Evolutionary conservation across 1,284 basidiomycete species (phyloP), one percentile per base, ranked within the genome.

Genomic region (Ceratobasidium sp.): DNA sequence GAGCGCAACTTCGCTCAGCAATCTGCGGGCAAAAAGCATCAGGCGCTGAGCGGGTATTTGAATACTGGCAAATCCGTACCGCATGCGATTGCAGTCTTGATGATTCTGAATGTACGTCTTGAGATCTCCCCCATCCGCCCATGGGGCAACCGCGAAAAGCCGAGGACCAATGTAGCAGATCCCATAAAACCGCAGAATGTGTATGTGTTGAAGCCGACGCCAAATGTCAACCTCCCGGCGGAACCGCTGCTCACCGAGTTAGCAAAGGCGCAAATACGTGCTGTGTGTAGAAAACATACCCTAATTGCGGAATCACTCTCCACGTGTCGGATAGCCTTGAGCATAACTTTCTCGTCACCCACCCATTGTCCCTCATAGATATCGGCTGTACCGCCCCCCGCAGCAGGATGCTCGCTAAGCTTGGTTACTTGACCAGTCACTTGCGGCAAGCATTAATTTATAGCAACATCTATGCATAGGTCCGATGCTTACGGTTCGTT

Each of bases 381-480:
- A 43, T 60, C 56, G 29, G 38, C 40, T 3, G 42, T 56, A 4
- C 29, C 32, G 7, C 38, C 52, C 12, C 42, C 32, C 15, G 53
- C 31, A n/a, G n/a, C 3, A 38, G n/a, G 29, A 29, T 27, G 27
- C 7, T 43, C 53, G 8, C 31, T 42, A 40, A 55, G 52, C 27
- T 68, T 54, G 31, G 42, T 29, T 3, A 68, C 20, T n/a, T 68
- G 65, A 4, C 65, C 65, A 25, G 53, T 34, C 32, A 68, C 65
- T 68, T 20, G 8, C 27, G 27, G 22, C 12, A 1, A 12, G 38
- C 6, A n/a, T 62, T 32, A 62, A 42, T 50, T 8, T 13, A 38
- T 4, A n/a, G 3, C 7, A 3, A 7, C 29, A 15, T 4, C 8
- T 7, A 27, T 47, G 5, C 22, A 53, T 47, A 13, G 7, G 27